phyloP scores from a whole-genome alignment of 306 rosid genomes.

The Trifolium dubium region DNA sequence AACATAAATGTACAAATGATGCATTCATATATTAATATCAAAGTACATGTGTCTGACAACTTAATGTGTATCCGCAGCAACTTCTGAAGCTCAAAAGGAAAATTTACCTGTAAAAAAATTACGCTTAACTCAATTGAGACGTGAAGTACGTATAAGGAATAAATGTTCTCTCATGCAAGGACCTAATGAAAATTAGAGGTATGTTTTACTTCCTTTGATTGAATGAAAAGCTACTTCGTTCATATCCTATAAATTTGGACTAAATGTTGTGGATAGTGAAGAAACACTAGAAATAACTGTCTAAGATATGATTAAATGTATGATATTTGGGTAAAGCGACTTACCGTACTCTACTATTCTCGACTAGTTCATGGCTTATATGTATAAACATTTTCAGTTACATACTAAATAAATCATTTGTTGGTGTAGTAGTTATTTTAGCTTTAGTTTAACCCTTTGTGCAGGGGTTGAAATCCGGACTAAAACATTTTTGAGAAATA shows the following conservation, averaged over 20 bases:
- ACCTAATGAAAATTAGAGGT: conserved; percentile 40
- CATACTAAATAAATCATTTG: too few relatives aligned
- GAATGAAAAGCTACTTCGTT: neutral
- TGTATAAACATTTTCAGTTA: too few relatives aligned
- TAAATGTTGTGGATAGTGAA: neutral
- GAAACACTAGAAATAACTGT: neutral
- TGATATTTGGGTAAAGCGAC: neutral
- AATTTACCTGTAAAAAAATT: conserved; percentile 25
- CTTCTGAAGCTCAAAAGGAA: conserved; percentile 33
- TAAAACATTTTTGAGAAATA: too few relatives aligned
- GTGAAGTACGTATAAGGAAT: conserved; percentile 41
- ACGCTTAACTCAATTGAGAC: conserved; percentile 45
- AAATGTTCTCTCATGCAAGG: conserved; percentile 27
- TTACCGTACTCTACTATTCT: too few relatives aligned
- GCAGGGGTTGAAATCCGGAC: too few relatives aligned
- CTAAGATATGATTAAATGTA: neutral
- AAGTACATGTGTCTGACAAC: conserved; percentile 33
- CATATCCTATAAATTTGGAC: neutral
- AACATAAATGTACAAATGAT: neutral
- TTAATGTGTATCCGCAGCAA: conserved; percentile 26
- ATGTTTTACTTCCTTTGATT: conserved; percentile 23
- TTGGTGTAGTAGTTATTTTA: too few relatives aligned
- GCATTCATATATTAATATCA: neutral
- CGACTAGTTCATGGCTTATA: too few relatives aligned
- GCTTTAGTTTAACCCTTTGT: too few relatives aligned